Evolutionary conservation across 352 stramenopile genomes (phyloP).

Genomic region (Pythium sp.): DNA sequence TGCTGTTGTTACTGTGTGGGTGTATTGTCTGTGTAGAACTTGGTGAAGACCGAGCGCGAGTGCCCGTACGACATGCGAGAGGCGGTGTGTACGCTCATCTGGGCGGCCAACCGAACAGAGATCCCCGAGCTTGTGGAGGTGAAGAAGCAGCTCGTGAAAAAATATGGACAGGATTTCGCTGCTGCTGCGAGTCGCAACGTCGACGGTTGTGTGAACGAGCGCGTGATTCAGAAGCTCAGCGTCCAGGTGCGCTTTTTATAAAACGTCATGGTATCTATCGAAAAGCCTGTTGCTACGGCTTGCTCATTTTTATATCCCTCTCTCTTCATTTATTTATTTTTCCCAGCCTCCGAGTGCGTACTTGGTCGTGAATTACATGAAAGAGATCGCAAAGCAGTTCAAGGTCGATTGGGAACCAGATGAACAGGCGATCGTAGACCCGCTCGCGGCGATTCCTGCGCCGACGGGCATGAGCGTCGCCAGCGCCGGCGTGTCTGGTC

Average conservation of each 20-base stretch:
- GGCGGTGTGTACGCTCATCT: constrained; percentile 93
- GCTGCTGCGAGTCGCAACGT: constrained; percentile 82
- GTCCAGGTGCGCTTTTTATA: constrained; percentile 48
- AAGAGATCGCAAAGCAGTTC: constrained; percentile 94
- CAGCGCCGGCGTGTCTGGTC: constrained; percentile 77
- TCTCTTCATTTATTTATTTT: background rate
- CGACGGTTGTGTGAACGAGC: constrained; percentile 89
- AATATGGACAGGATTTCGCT: constrained; percentile 88
- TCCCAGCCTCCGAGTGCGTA: constrained; percentile 89
- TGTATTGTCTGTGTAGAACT: constrained; percentile 35
- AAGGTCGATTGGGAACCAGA: constrained; percentile 93
- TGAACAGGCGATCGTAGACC: constrained; percentile 69
- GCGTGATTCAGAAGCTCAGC: constrained; percentile 92
- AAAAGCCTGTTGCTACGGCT: no score
- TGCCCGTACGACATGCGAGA: constrained; percentile 94
- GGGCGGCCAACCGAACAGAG: constrained; percentile 86
- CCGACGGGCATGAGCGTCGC: constrained; percentile 85
- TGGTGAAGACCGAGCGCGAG: constrained; percentile 89
- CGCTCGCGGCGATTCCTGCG: constrained; percentile 85
- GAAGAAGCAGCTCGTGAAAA: constrained; percentile 88
- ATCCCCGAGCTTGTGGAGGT: constrained; percentile 91
- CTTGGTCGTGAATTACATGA: constrained; percentile 95
- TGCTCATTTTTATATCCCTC: background rate
- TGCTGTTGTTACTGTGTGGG: background rate
- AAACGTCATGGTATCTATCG: no score